Evolutionary conservation across 768 basidiomycete genomes (phyloP).

Genomic region (Pleurotus platypus): DNA sequence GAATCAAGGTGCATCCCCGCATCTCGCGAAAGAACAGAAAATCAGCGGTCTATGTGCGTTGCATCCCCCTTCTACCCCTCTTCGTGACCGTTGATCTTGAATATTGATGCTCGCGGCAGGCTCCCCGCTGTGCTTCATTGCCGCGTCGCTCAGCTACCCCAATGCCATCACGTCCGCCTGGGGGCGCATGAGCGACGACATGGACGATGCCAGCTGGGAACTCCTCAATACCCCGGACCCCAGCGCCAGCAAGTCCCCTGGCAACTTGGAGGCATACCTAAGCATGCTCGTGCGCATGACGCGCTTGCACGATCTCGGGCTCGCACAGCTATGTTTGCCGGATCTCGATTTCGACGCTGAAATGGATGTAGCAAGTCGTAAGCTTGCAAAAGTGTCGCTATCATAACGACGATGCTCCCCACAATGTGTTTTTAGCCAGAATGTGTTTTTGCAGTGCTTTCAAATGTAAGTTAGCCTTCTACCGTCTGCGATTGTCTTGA

Average conservation of each 20-base stretch:
- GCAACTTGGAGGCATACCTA: constrained; percentile 31
- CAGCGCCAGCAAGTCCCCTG: constrained; percentile 20
- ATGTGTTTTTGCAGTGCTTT: not conserved
- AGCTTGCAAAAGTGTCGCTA: not conserved
- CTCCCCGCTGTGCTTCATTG: constrained; percentile 72
- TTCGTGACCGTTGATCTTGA: not conserved
- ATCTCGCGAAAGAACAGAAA: constrained; percentile 55
- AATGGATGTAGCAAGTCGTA: not conserved
- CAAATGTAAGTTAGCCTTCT: not conserved
- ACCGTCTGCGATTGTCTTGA: not conserved
- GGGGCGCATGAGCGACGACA: constrained; percentile 66
- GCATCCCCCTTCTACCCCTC: not conserved
- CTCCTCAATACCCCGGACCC: constrained; percentile 45
- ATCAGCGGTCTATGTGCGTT: constrained; percentile 76
- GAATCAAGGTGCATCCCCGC: constrained; percentile 27
- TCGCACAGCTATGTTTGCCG: constrained; percentile 58
- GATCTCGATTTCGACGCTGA: constrained; percentile 7
- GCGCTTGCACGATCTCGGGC: constrained; percentile 66
- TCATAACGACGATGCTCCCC: not conserved
- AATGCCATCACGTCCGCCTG: constrained; percentile 61
- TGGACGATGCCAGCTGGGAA: constrained; percentile 64
- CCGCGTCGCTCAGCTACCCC: constrained; percentile 66
- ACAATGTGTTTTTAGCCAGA: not conserved
- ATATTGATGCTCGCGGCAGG: constrained; percentile 37
- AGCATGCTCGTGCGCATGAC: constrained; percentile 76